Percentiles rank a stretch among this genome's conserved stretches.
These are phyloP conservation scores for Acanthamoeba culbertsoni DNA, from an alignment of 208 protist species.

Conservation along the genomic window DNA sequence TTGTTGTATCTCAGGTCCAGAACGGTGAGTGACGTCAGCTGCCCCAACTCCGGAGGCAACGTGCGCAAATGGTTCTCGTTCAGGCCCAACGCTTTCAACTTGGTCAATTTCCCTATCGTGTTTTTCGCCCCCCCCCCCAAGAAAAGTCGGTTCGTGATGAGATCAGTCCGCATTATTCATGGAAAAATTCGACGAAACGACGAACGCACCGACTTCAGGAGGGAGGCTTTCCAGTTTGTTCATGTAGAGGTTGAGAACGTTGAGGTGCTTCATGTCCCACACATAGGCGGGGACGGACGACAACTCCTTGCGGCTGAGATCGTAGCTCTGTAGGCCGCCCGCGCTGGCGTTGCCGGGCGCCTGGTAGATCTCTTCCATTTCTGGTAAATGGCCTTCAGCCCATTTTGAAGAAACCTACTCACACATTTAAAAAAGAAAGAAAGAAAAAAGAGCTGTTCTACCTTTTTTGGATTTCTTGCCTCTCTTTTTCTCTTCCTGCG, in stretches of 20 bases:
- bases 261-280: constrained; percentile 57
- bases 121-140: not conserved
- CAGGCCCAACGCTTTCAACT: constrained; percentile 1
- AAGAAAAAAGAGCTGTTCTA: not conserved
- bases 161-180: not conserved
- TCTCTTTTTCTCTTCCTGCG: constrained; percentile 20
- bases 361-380: not conserved
- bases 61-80: constrained; percentile 37
- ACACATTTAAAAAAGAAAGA: not conserved
- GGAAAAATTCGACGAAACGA: not conserved
- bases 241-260: constrained; percentile 52
- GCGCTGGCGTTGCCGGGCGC: not conserved
- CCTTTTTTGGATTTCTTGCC: not conserved
- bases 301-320: constrained; percentile 20
- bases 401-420: not conserved
- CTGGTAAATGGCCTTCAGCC: not conserved
- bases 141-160: not conserved
- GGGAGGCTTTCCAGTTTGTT: constrained; percentile 1
- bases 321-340: constrained; percentile 8
- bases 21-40: not conserved
- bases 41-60: not conserved
- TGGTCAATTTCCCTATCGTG: not conserved
- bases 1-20: constrained; percentile 46
- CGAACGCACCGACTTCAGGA: not conserved
- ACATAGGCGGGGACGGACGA: not conserved